These are phyloP conservation scores for Gelatoporia subvermispora DNA, from an alignment of 768 basidiomycete species.

Conservation along the genomic window DNA sequence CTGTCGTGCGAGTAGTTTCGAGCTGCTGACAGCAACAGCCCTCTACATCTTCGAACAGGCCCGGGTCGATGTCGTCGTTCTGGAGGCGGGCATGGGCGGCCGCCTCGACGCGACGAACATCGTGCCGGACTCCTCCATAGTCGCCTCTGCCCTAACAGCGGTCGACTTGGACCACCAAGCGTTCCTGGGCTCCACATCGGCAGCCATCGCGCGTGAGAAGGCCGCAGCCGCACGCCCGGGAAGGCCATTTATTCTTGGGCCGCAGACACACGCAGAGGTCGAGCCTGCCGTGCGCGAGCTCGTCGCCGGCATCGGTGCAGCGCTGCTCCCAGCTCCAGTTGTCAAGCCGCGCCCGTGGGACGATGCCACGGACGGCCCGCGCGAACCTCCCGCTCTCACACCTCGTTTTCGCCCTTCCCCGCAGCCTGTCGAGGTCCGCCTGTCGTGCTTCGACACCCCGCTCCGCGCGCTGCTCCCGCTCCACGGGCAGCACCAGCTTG, in stretches of 20 bases:
- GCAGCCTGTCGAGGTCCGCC: slow-evolving; percentile 37
- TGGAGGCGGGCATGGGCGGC: slow-evolving; percentile 97
- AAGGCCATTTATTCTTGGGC: slow-evolving; percentile 61
- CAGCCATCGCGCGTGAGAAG: slow-evolving; percentile 77
- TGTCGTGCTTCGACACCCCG: slow-evolving; percentile 39
- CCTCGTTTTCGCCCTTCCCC: slow-evolving; percentile 26
- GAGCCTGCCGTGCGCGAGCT: slow-evolving; percentile 37
- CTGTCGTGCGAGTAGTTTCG: slow-evolving; percentile 67
- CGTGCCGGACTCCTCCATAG: slow-evolving; percentile 60
- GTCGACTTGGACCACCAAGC: slow-evolving; percentile 93
- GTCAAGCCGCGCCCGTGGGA: slow-evolving; percentile 35
- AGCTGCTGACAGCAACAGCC: slow-evolving; percentile 80
- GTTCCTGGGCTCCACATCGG: slow-evolving; percentile 76
- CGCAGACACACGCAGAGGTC: slow-evolving; percentile 52
- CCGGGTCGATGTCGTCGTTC: slow-evolving; percentile 72
- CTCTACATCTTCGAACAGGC: slow-evolving; percentile 67
- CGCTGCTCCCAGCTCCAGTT: slow-evolving; percentile 21
- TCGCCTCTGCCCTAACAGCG: slow-evolving; percentile 77
- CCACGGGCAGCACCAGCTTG: slow-evolving; percentile 77
- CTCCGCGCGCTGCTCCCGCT: slow-evolving; percentile 57
- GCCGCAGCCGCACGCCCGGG: slow-evolving; percentile 68
- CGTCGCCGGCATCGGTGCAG: slow-evolving; percentile 40
- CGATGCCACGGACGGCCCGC: slow-evolving; percentile 29
- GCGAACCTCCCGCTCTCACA: slow-evolving; percentile 24
- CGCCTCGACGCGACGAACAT: slow-evolving; percentile 90